A percentile compares a stretch with the other conserved stretches of the same genome.
Conservation (phyloP, 2,329 filamentous ascomycete species). For the Colletotrichum tropicicola region DNA sequence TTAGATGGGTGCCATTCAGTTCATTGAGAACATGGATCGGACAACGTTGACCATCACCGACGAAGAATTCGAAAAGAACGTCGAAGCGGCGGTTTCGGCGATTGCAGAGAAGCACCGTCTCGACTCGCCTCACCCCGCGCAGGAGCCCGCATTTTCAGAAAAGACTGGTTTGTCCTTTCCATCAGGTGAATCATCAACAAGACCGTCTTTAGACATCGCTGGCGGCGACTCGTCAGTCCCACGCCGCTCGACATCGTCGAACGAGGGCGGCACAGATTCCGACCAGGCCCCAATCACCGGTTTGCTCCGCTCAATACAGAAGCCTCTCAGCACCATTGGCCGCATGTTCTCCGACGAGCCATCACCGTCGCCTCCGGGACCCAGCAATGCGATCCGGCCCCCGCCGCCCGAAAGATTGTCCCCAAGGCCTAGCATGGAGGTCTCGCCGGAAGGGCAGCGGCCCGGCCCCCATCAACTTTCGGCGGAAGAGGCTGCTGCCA, state of each 20-base stretch:
- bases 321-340: conserved; percentile 88
- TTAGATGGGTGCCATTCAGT: conserved; percentile 89
- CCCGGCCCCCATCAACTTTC: conserved; percentile 55
- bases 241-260: conserved; percentile 62
- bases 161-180: conserved; percentile 44
- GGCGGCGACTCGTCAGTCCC: conserved; percentile 48
- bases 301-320: conserved; percentile 88
- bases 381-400: conserved; percentile 46
- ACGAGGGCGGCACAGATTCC: conserved; percentile 54
- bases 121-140: conserved; percentile 53
- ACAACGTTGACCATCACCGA: conserved; percentile 93
- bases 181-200: conserved; percentile 58
- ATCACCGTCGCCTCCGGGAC: conserved; percentile 40
- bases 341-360: conserved; percentile 86
- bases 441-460: conserved; percentile 28
- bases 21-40: conserved; percentile 95
- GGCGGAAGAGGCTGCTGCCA: conserved; percentile 87
- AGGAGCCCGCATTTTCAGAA: conserved; percentile 53
- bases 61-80: conserved; percentile 93
- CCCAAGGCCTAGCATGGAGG: conserved; percentile 41
- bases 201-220: conserved; percentile 30
- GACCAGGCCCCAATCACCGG: conserved; percentile 86
- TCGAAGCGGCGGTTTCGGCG: conserved; percentile 94
- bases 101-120: conserved; percentile 89
- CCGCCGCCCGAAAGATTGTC: conserved; percentile 44